These are phyloP conservation scores for Lactarius vividus DNA, from an alignment of 768 basidiomycete genomes.

Conservation along the genomic window DNA sequence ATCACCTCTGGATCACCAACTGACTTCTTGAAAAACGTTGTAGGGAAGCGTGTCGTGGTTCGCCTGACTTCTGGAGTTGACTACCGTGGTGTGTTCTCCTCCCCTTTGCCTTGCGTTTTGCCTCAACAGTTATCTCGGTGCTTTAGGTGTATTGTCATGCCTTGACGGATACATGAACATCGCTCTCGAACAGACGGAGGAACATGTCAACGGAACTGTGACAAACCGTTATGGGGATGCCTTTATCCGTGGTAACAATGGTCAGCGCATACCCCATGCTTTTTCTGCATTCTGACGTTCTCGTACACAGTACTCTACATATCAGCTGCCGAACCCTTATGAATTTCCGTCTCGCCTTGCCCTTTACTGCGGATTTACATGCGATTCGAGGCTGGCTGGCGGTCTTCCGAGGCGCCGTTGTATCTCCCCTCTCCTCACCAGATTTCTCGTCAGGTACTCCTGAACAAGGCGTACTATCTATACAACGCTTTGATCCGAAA, in stretches of 20 bases:
- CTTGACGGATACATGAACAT: constrained; percentile 99
- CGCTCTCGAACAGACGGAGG: constrained; percentile 95
- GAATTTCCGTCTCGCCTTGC: background rate
- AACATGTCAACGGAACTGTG: constrained; percentile 83
- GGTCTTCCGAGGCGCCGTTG: background rate
- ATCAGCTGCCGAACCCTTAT: constrained; percentile 17
- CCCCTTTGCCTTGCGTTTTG: constrained; percentile 2
- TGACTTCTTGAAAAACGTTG: constrained; percentile 91
- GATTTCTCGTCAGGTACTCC: background rate
- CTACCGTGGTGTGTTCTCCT: constrained; percentile 19
- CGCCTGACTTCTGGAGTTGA: constrained; percentile 44
- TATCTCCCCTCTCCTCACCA: background rate
- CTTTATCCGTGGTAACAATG: constrained; percentile 93
- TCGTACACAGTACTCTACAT: constrained; percentile 60
- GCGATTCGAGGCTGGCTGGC: background rate
- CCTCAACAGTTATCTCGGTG: background rate
- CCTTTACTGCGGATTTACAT: background rate
- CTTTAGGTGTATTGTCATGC: constrained; percentile 85
- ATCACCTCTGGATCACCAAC: constrained; percentile 76
- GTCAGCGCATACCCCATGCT: constrained; percentile 37
- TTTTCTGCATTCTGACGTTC: background rate
- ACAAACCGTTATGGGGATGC: constrained; percentile 94
- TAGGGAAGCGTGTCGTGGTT: constrained; percentile 94
- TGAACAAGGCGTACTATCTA: background rate
- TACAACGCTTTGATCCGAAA: background rate